These are phyloP conservation scores for Calcarisporium arbuscula DNA, from an alignment of 2,329 filamentous ascomycete species.

Conservation along the genomic window DNA sequence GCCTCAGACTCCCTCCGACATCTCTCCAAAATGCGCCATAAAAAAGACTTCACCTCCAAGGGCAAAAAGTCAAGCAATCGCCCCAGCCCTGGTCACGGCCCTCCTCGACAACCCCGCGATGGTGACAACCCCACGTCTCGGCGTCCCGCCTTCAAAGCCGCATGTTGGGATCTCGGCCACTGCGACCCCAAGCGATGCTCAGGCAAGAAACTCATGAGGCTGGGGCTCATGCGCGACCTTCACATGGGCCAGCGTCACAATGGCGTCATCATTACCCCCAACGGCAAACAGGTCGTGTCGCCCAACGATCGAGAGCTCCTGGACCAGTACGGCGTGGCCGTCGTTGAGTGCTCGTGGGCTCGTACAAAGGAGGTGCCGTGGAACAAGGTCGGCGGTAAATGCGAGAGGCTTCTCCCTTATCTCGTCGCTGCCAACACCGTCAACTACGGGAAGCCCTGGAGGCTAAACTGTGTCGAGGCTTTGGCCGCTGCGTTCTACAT, in stretches of 20 bases:
- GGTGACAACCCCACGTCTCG: conserved; percentile 27
- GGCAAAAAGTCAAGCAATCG: conserved; percentile 63
- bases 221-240: conserved; percentile 89
- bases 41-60: conserved; percentile 74
- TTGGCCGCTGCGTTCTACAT: conserved; percentile 90
- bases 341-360: conserved; percentile 97
- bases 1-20: too few relatives aligned
- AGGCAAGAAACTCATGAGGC: conserved; percentile 86
- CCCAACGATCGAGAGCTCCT: conserved; percentile 76
- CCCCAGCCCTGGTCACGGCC: conserved; percentile 48
- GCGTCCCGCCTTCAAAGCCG: conserved; percentile 71
- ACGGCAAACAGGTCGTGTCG: conserved; percentile 79
- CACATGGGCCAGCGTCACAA: conserved; percentile 86
- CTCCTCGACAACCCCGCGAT: conserved; percentile 41
- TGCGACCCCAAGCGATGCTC: conserved; percentile 97
- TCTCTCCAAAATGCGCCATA: too few relatives aligned
- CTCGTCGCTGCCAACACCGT: conserved; percentile 94
- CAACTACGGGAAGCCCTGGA: conserved; percentile 95
- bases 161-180: conserved; percentile 96
- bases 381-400: conserved; percentile 85
- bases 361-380: conserved; percentile 87
- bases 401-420: conserved; percentile 85
- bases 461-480: conserved; percentile 92
- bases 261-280: conserved; percentile 91
- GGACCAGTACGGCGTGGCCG: conserved; percentile 84